Conservation (phyloP, 2,329 filamentous ascomycete genomes). For the Penicillium corylophilum region DNA sequence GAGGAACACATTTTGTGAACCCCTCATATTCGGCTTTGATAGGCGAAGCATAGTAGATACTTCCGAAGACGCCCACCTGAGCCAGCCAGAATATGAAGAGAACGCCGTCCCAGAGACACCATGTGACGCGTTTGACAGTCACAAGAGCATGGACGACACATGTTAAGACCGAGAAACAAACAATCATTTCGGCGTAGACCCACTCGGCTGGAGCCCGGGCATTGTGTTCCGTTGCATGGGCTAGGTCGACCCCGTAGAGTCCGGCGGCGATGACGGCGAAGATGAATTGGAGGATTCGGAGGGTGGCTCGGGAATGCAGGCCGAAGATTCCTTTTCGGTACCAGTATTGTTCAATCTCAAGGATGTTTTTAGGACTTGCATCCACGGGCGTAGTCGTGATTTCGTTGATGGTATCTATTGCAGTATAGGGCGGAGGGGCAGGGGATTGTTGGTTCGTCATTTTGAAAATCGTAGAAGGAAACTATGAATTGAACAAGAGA, state of each 20-base stretch:
- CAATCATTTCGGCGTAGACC: constrained; percentile 21
- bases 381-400: not conserved
- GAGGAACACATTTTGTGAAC: not conserved
- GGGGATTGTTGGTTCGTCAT: not conserved
- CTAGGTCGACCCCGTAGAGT: constrained; percentile 21
- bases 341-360: constrained; percentile 13
- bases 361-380: not conserved
- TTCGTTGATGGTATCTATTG: not conserved
- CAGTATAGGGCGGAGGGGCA: not conserved
- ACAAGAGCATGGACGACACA: constrained; percentile 11
- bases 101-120: constrained; percentile 11
- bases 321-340: constrained; percentile 10
- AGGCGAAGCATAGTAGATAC: not conserved
- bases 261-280: constrained; percentile 15
- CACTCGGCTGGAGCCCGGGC: constrained; percentile 11
- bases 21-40: not conserved
- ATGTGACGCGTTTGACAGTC: constrained; percentile 5
- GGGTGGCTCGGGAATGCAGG: constrained; percentile 4
- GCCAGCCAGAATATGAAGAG: constrained; percentile 10
- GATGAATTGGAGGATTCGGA: constrained; percentile 19
- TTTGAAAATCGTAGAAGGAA: not conserved
- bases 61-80: constrained; percentile 8
- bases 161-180: constrained; percentile 11
- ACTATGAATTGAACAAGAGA: not conserved
- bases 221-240: constrained; percentile 13